Evolutionary conservation across 78 protist genomes (phyloP).

Genomic region (Dictyostelium citrinum): DNA sequence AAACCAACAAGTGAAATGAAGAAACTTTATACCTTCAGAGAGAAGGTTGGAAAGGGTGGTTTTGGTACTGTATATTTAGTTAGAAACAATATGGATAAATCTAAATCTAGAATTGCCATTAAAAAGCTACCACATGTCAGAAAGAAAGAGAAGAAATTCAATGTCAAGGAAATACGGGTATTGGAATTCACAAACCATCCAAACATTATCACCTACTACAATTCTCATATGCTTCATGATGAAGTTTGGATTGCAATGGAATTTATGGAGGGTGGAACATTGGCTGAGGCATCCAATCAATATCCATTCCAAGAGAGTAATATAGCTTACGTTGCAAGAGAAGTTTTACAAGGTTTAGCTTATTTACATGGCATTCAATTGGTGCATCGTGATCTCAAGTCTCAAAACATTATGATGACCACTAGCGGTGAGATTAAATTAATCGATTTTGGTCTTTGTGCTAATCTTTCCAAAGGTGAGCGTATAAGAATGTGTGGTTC

Average conservation of each 20-base stretch:
- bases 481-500: conserved; percentile 66
- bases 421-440: conserved; percentile 70
- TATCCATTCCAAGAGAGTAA: conserved; percentile 75
- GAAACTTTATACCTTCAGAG: conserved; percentile 6
- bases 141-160: conserved; percentile 36
- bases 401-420: conserved; percentile 83
- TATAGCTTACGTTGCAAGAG: conserved; percentile 70
- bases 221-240: conserved; percentile 8
- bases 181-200: conserved; percentile 49
- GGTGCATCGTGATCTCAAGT: conserved; percentile 78
- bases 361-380: conserved; percentile 42
- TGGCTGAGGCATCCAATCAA: conserved; percentile 62
- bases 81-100: background rate
- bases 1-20: conserved; percentile 1
- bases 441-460: conserved; percentile 79
- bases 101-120: conserved; percentile 29
- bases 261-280: conserved; percentile 85
- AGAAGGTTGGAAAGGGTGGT: conserved; percentile 74
- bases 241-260: conserved; percentile 72
- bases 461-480: background rate
- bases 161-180: conserved; percentile 38
- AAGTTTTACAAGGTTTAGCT: conserved; percentile 37
- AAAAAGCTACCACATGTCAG: conserved; percentile 45
- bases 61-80: conserved; percentile 69
- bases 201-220: conserved; percentile 57